Evolutionary conservation across 2,329 filamentous ascomycete genomes (phyloP).

Genomic region (Colletotrichum kahawae): DNA sequence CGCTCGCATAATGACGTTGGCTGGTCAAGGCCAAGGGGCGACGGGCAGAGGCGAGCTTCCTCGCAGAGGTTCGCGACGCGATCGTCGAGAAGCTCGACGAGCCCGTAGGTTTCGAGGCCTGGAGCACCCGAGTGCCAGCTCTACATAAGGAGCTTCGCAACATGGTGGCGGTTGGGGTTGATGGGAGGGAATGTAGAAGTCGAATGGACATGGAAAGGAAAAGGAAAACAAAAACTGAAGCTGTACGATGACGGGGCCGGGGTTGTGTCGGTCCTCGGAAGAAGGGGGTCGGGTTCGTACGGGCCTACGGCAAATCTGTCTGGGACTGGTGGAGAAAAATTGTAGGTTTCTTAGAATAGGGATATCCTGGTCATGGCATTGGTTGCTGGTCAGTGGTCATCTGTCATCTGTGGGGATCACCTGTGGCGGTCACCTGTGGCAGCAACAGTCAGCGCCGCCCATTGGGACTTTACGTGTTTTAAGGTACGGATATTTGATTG

Average conservation of each 20-base stretch:
- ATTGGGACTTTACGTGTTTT: background rate
- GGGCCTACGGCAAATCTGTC: constrained; percentile 16
- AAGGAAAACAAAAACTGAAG: background rate
- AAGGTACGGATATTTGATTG: background rate
- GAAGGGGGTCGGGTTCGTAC: constrained; percentile 12
- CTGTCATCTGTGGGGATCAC: background rate
- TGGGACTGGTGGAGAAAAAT: constrained; percentile 13
- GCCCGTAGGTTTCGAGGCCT: constrained; percentile 53
- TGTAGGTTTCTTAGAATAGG: background rate
- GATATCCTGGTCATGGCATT: background rate
- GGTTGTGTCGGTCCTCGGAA: constrained; percentile 18
- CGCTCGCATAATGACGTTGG: constrained; percentile 60
- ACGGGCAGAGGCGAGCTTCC: constrained; percentile 50
- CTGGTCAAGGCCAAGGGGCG: constrained; percentile 55
- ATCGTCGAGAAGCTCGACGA: constrained; percentile 47
- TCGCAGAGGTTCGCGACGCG: constrained; percentile 44
- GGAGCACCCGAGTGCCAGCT: constrained; percentile 68
- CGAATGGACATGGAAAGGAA: constrained; percentile 2
- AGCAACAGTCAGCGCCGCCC: background rate
- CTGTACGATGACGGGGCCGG: background rate
- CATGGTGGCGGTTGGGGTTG: constrained; percentile 53
- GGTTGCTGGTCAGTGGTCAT: background rate
- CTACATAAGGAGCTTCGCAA: constrained; percentile 72
- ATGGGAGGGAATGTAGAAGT: background rate
- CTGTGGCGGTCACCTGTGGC: background rate